phyloP scores from a whole-genome alignment of 2,329 filamentous ascomycete genomes.

The Fusarium domesticum region DNA sequence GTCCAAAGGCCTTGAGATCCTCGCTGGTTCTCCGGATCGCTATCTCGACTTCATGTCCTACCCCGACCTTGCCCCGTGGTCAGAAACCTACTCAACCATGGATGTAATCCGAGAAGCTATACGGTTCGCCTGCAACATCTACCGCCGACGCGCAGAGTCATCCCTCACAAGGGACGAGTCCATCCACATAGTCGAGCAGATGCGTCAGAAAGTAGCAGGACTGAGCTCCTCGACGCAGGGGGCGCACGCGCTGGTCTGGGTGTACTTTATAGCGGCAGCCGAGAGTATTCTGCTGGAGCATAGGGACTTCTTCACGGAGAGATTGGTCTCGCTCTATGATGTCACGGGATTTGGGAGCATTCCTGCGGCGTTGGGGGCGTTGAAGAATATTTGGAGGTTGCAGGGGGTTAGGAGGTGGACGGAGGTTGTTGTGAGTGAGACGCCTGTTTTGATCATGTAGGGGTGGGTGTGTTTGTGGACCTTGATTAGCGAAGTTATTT shows the following conservation, averaged over 20 bases:
- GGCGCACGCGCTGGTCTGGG: slow-evolving; percentile 40
- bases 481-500: not conserved
- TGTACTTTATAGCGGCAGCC: slow-evolving; percentile 40
- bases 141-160: slow-evolving; percentile 24
- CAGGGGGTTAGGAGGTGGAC: slow-evolving; percentile 27
- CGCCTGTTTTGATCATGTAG: slow-evolving; percentile 32
- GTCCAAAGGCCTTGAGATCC: slow-evolving; percentile 25
- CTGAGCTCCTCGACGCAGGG: slow-evolving; percentile 31
- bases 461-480: not conserved
- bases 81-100: slow-evolving; percentile 19
- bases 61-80: slow-evolving; percentile 17
- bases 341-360: slow-evolving; percentile 40
- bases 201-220: slow-evolving; percentile 30
- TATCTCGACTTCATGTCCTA: slow-evolving; percentile 31
- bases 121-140: slow-evolving; percentile 27
- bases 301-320: slow-evolving; percentile 34
- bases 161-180: slow-evolving; percentile 22
- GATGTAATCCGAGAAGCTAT: slow-evolving; percentile 25
- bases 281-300: slow-evolving; percentile 37
- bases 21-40: slow-evolving; percentile 18
- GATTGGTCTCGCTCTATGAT: slow-evolving; percentile 30
- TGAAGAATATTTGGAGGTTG: slow-evolving; percentile 36
- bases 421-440: slow-evolving; percentile 28
- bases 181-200: slow-evolving; percentile 29
- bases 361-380: slow-evolving; percentile 32